Evolutionary conservation across 352 stramenopile species (phyloP), one percentile per base, ranked within the genome.

Genomic region (Globisporangium solare): DNA sequence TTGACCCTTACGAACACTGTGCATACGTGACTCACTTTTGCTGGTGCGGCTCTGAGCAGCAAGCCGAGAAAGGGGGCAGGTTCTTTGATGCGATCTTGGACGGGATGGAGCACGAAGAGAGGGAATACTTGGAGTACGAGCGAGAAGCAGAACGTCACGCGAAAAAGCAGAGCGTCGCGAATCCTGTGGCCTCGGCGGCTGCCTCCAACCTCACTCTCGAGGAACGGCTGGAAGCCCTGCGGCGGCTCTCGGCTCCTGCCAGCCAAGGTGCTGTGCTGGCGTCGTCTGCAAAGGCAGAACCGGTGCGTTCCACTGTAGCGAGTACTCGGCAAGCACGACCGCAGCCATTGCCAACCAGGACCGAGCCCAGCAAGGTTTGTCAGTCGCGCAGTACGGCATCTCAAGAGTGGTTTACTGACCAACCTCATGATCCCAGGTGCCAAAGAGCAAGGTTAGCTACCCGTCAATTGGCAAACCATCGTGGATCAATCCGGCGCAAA

Each of bases 31-130:
- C 22, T 58, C 6, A 45, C 42, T 13, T 54, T 6, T 42, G 32
- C 21, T 47, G 20, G 35, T 52, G 17, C 54, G 31, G 57, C 17
- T 68, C 45, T 35, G 35, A 10, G 41, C 64, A 92, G 83, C 78
- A 89, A 87, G 80, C 79, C 46, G 64, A 68, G 55, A 62, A 77
- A 45, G 83, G 76, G 5, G 73, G 78, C 20, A 75, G 70, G 51
- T 63, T 92, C 6, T 89, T 92, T 42, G 80, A 92, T 49, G 66
- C 70, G 0, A 92, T 92, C 64, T 70, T 92, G 45, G 76, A 90
- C 65, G 83, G 83, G 15, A 92, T 92, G 79, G 73, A 89, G 56
- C 63, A 67, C 2, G 76, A 87, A 49, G 83, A 92, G 47, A 52
- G 66, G 2, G 77, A 88, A 41, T 71, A 79, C 41, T 63, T 86